Evolutionary conservation across 2,329 filamentous ascomycete genomes (phyloP).

Genomic region (Aspergillus nomiae): DNA sequence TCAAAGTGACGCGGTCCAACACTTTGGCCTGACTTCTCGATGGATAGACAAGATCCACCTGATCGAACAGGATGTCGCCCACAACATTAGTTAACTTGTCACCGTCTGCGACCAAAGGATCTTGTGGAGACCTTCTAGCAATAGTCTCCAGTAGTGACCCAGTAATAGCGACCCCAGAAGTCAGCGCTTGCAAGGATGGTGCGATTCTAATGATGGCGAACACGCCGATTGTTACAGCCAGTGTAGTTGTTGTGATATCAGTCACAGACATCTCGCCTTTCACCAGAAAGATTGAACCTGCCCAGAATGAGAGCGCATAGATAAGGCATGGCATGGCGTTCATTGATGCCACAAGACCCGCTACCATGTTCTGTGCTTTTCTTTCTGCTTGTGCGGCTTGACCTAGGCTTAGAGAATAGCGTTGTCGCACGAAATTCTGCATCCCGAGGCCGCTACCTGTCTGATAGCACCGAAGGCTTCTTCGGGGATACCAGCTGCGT

Average conservation of each 20-base stretch:
- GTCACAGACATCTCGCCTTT: background rate
- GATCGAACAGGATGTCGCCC: background rate
- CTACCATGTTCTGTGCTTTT: constrained; percentile 9
- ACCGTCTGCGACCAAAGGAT: background rate
- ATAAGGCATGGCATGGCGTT: constrained; percentile 39
- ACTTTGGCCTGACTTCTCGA: constrained; percentile 47
- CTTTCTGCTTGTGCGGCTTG: background rate
- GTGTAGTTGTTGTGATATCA: background rate
- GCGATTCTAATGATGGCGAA: background rate
- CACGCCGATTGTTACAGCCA: background rate
- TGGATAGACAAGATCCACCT: constrained; percentile 32
- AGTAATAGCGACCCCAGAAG: background rate
- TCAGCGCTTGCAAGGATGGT: background rate
- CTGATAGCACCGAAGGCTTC: constrained; percentile 54
- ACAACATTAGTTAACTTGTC: background rate
- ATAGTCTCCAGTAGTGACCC: background rate
- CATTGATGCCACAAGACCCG: constrained; percentile 28
- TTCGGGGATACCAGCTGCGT: constrained; percentile 63
- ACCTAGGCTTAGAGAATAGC: background rate
- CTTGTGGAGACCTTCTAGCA: background rate
- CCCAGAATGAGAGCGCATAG: background rate
- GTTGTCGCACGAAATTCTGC: constrained; percentile 4
- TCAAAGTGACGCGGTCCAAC: constrained; percentile 45
- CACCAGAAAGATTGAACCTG: background rate
- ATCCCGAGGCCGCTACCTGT: constrained; percentile 52